These are phyloP conservation scores for Pyrrhoderma lamaoense DNA, from an alignment of 1,284 basidiomycete species.

Conservation along the genomic window DNA sequence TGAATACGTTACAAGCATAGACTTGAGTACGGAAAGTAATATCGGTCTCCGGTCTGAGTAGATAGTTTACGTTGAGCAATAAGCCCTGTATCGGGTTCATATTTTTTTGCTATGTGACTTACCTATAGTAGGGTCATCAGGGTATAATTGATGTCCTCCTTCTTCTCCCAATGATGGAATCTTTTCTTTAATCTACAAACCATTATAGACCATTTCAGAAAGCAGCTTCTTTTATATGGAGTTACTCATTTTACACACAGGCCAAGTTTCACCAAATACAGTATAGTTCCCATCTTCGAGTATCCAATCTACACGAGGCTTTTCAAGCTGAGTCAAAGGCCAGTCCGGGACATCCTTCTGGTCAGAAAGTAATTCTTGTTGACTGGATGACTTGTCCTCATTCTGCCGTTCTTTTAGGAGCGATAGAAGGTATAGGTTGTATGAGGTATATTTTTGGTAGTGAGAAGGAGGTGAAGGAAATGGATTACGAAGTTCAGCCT, in stretches of 20 bases:
- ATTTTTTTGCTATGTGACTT: conserved; percentile 23
- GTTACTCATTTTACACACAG: conserved; percentile 41
- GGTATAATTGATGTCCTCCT: conserved; percentile 68
- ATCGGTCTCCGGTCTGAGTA: conserved; percentile 63
- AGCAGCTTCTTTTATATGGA: not conserved
- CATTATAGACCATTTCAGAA: not conserved
- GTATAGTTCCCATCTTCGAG: conserved; percentile 61
- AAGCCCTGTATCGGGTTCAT: not conserved
- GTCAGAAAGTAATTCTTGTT: conserved; percentile 55
- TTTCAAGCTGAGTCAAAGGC: conserved; percentile 64
- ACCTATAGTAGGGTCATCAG: conserved; percentile 60
- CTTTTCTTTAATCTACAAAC: conserved; percentile 58
- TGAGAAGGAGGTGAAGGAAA: conserved; percentile 78
- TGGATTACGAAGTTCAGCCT: conserved; percentile 69
- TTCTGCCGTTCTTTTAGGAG: conserved; percentile 40
- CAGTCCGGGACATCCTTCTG: conserved; percentile 66
- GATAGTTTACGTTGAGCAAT: not conserved
- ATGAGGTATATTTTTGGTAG: conserved; percentile 61
- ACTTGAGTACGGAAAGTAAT: conserved; percentile 55
- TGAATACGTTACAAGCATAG: conserved; percentile 66
- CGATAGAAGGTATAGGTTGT: conserved; percentile 57
- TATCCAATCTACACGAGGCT: conserved; percentile 77
- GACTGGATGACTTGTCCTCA: conserved; percentile 28
- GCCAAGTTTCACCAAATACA: conserved; percentile 76
- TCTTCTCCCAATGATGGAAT: conserved; percentile 65